Base-by-base conservation (phyloP, 805 yeast genomes). In the Ogataea pilisensis region DNA sequence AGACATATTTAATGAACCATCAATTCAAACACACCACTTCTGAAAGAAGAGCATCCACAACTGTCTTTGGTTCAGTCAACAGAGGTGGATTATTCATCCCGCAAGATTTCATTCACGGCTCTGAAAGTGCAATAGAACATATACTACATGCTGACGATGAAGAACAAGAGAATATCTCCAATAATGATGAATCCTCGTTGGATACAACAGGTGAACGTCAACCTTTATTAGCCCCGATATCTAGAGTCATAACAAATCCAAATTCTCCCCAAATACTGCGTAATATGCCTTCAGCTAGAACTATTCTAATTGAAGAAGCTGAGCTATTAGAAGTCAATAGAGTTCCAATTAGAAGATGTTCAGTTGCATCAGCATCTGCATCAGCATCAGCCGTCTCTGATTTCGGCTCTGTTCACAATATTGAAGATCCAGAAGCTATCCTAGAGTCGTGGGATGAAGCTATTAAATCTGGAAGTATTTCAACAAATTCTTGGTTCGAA, bases 11-110 rank as follows among this genome's bases (percentile, higher is more conserved):
- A 22, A 57, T 55, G 61, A 41, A 58, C 5, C 60, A 52, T 17
- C 64, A 59, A 25, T 71, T 71, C 50, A 64, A 57, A 3, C 69
- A 70, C 40, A 66, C 79, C 6, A 73, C 68, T 30, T 61, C 71
- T 3, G 64, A 71, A 44, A 60, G 80, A 43, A 58, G 80, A 41
- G 78, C 76, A 5, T 75, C 80, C 1, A 42, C 58, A 0, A 64
- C 73, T 1, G 72, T 75, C 0, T 73, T 64, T 37, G 80, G 79
- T 2, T 72, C 78, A 1, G 57, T 69, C 4, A 78, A 79, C 3
- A 66, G 78, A 45, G 70, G 73, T 3, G 79, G 80, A 0, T 58
- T 76, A 3, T 76, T 61, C 41, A 54, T 73, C 12, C 80, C 80
- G 0, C 64, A 66, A 26, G 81, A 76, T 55, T 76, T 76, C 50